Percentiles rank a stretch among this genome's conserved stretches.
Conservation (phyloP, 306 rosid species). For the Sphenostylis stenocarpa region DNA sequence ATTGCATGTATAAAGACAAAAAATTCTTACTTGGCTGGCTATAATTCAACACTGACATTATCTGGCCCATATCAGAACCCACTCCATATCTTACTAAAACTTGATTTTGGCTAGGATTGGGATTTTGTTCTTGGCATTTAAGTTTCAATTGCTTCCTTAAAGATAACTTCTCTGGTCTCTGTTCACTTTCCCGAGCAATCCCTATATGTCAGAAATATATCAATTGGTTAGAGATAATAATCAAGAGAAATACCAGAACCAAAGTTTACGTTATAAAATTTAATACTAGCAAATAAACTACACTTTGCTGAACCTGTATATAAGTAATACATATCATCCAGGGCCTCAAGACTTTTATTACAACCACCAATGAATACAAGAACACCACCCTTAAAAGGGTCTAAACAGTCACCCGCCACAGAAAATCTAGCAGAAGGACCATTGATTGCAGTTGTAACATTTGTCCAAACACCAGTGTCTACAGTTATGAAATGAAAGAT, state of each 20-base stretch:
- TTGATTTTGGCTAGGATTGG: conserved; percentile 51
- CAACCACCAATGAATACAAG: conserved; percentile 96
- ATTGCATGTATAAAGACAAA: background rate
- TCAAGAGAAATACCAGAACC: conserved; percentile 30
- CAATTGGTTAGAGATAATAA: conserved; percentile 12
- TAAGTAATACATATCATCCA: conserved; percentile 89
- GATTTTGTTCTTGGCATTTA: conserved; percentile 90
- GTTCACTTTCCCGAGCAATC: conserved; percentile 64
- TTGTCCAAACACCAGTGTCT: conserved; percentile 91
- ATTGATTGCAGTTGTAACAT: conserved; percentile 58
- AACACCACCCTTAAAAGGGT: conserved; percentile 77
- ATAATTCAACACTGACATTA: conserved; percentile 41
- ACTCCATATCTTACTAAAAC: conserved; percentile 56
- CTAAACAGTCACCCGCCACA: conserved; percentile 90
- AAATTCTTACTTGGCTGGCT: conserved; percentile 61
- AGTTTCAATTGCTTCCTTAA: conserved; percentile 88
- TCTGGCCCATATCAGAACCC: conserved; percentile 53
- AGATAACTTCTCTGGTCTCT: conserved; percentile 86
- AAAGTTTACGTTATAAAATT: background rate
- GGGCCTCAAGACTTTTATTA: conserved; percentile 91
- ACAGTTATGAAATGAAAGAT: conserved; percentile 35
- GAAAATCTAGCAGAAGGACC: conserved; percentile 96
- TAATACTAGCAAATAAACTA: conserved; percentile 16
- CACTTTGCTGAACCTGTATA: conserved; percentile 68
- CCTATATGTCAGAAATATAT: conserved; percentile 57